phyloP scores from a whole-genome alignment of 208 protist genomes.

The Crithidia expoeki region DNA sequence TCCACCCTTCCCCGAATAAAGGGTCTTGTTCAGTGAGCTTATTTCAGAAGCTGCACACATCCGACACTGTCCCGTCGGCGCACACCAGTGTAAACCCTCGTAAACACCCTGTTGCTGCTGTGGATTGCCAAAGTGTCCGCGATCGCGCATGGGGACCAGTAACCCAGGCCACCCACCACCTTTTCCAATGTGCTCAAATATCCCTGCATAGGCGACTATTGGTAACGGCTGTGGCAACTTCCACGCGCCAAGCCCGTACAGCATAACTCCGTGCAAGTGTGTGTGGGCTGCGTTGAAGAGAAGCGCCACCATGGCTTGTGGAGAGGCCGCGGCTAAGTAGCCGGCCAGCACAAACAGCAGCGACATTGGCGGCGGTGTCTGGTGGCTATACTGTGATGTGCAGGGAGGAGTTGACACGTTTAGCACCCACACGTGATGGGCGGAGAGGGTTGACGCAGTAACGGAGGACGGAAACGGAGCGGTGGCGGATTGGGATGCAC shows the following conservation, averaged over 20 bases:
- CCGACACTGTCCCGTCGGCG: slow-evolving; percentile 20
- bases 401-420: slow-evolving; percentile 16
- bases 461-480: background rate
- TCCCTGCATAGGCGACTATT: slow-evolving; percentile 29
- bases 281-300: slow-evolving; percentile 63
- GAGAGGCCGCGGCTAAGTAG: slow-evolving; percentile 60
- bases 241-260: slow-evolving; percentile 68
- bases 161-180: slow-evolving; percentile 65
- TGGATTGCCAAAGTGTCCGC: background rate
- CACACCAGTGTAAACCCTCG: slow-evolving; percentile 69
- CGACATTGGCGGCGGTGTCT: slow-evolving; percentile 31
- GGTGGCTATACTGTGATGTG: background rate
- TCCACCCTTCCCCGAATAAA: too few species aligned
- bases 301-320: slow-evolving; percentile 42
- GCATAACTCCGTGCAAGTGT: slow-evolving; percentile 60
- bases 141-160: slow-evolving; percentile 8
- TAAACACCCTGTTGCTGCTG: background rate
- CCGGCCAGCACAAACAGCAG: slow-evolving; percentile 62
- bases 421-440: slow-evolving; percentile 77
- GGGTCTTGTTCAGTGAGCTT: background rate
- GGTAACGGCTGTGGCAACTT: slow-evolving; percentile 45
- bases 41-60: slow-evolving; percentile 27
- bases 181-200: slow-evolving; percentile 42
- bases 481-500: too few species aligned
- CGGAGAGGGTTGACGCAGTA: slow-evolving; percentile 34